A percentile compares a stretch with the other conserved stretches of the same genome.
These are phyloP conservation scores for Kodamaea kaohsiungensis DNA, from an alignment of 805 yeast genomes.

Conservation along the genomic window DNA sequence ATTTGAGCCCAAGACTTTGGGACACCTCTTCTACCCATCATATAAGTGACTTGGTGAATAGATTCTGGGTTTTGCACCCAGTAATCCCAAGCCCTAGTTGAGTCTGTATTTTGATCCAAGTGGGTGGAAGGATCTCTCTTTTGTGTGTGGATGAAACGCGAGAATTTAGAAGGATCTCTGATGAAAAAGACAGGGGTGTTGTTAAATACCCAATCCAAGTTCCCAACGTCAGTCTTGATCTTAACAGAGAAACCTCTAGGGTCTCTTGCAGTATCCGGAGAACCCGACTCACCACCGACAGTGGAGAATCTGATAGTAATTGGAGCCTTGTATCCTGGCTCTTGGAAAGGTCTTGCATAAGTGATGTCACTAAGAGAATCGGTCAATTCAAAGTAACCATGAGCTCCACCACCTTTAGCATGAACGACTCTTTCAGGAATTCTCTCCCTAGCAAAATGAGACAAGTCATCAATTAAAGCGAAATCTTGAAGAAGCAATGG, in stretches of 20 bases:
- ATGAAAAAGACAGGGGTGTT: constrained; percentile 85
- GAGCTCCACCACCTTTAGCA: constrained; percentile 93
- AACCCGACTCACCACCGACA: constrained; percentile 83
- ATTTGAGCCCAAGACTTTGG: constrained; percentile 55
- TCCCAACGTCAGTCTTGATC: constrained; percentile 82
- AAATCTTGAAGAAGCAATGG: constrained; percentile 82
- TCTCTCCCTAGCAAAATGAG: constrained; percentile 88
- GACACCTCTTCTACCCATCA: constrained; percentile 63
- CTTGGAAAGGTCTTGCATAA: constrained; percentile 71
- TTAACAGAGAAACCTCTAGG: constrained; percentile 85
- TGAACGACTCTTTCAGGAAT: constrained; percentile 93
- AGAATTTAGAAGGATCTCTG: constrained; percentile 84
- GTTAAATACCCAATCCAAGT: constrained; percentile 81
- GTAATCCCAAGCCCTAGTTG: constrained; percentile 60
- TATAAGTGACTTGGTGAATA: constrained; percentile 55
- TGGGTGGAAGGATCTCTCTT: constrained; percentile 74
- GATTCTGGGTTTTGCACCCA: constrained; percentile 55
- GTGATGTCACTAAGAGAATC: constrained; percentile 61
- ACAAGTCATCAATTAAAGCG: constrained; percentile 74
- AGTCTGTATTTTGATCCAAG: constrained; percentile 46
- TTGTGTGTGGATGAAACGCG: constrained; percentile 86
- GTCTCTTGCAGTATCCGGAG: constrained; percentile 83
- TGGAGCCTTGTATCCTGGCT: constrained; percentile 78
- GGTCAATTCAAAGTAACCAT: constrained; percentile 82
- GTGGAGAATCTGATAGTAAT: constrained; percentile 78